Percentiles rank a stretch among this genome's conserved stretches.
Conservation (phyloP, 805 yeast genomes). For the Hanseniaspora clermontiae region DNA sequence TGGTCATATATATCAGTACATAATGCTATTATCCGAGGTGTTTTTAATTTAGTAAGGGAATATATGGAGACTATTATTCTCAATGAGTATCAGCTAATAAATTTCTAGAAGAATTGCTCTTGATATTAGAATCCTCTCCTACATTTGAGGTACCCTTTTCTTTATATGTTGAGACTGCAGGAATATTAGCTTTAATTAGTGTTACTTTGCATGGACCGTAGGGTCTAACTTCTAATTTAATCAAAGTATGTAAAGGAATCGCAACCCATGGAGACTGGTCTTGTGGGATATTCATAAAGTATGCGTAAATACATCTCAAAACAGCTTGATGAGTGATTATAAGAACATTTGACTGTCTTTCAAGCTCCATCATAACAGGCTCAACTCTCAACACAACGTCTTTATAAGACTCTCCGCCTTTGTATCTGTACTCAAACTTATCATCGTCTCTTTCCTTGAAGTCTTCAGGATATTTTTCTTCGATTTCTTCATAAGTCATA, state of each 20-base stretch:
- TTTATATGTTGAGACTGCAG: slow-evolving; percentile 94
- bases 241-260: slow-evolving; percentile 89
- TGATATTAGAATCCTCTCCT: slow-evolving; percentile 27
- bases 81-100: slow-evolving; percentile 14
- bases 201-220: slow-evolving; percentile 70
- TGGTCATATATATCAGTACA: neutral
- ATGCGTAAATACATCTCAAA: slow-evolving; percentile 88
- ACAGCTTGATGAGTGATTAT: slow-evolving; percentile 98
- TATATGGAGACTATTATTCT: neutral
- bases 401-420: slow-evolving; percentile 94
- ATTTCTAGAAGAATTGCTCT: slow-evolving; percentile 17
- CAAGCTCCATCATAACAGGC: slow-evolving; percentile 96
- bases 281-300: slow-evolving; percentile 96
- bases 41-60: neutral
- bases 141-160: slow-evolving; percentile 69
- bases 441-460: slow-evolving; percentile 91
- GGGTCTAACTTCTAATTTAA: slow-evolving; percentile 90
- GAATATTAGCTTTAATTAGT: slow-evolving; percentile 86
- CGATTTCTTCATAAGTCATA: slow-evolving; percentile 88
- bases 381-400: slow-evolving; percentile 91
- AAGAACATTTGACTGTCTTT: slow-evolving; percentile 88
- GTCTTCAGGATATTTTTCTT: slow-evolving; percentile 75
- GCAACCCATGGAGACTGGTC: slow-evolving; percentile 99
- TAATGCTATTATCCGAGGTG: neutral
- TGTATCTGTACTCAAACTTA: slow-evolving; percentile 87